A percentile compares a stretch with the other conserved stretches of the same genome.
These are phyloP conservation scores for Zoysia matrella DNA, from an alignment of 202 grass and related monocot genomes.

Conservation along the genomic window DNA sequence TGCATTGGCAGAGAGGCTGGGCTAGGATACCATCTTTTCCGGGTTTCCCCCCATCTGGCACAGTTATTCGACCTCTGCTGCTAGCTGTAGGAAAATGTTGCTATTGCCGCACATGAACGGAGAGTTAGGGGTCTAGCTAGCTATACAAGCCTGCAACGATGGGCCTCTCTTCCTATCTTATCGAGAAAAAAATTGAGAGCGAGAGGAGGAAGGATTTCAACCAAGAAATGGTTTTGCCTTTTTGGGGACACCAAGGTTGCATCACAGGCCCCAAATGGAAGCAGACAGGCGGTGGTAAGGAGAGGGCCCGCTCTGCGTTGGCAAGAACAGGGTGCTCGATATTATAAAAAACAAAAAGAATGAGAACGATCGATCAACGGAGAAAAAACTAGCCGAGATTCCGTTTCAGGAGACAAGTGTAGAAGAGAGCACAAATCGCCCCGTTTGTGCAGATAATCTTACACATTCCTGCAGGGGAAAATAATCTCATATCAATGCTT, in stretches of 20 bases:
- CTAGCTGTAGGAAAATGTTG: background rate
- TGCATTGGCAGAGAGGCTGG: too few species aligned
- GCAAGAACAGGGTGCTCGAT: background rate
- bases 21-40: too few species aligned
- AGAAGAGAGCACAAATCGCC: background rate
- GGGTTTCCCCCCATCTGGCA: background rate
- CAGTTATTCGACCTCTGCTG: background rate
- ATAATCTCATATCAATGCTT: background rate
- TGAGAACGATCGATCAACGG: too few species aligned
- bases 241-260: background rate
- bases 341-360: too few species aligned
- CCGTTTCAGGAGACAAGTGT: too few species aligned
- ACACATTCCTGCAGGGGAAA: background rate
- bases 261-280: background rate
- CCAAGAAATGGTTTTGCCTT: constrained; percentile 13
- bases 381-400: too few species aligned
- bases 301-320: background rate
- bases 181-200: background rate
- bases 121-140: background rate
- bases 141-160: background rate
- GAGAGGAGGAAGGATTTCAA: background rate
- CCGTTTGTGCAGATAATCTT: constrained; percentile 15
- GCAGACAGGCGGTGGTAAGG: constrained; percentile 2
- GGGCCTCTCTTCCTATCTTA: background rate
- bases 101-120: background rate